phyloP scores from a whole-genome alignment of 2,329 filamentous ascomycete species.

The Eutypella sp. region DNA sequence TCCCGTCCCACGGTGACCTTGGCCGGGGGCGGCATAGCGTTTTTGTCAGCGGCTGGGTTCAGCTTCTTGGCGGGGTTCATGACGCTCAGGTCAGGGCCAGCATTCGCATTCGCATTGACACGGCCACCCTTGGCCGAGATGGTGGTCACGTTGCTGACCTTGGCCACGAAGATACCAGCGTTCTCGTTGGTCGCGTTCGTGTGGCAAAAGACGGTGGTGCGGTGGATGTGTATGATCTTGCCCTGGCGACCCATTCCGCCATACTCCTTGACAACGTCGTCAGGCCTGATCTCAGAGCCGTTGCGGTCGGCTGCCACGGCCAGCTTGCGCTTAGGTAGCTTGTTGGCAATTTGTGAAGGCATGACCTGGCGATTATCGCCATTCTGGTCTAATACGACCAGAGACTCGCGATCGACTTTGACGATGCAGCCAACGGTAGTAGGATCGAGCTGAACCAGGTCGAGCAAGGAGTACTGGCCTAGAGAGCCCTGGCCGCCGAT shows the following conservation, averaged over 20 bases:
- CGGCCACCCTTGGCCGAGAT: constrained; percentile 92
- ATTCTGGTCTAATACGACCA: constrained; percentile 87
- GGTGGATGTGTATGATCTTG: constrained; percentile 88
- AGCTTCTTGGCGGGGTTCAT: constrained; percentile 90
- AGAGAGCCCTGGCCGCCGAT: constrained; percentile 78
- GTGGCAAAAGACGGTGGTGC: constrained; percentile 86
- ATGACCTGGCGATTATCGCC: constrained; percentile 76
- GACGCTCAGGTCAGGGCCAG: constrained; percentile 74
- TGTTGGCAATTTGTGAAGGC: constrained; percentile 88
- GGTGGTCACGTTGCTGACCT: constrained; percentile 79
- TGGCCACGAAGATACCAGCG: constrained; percentile 81
- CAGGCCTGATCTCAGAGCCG: constrained; percentile 84
- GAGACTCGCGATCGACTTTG: constrained; percentile 89
- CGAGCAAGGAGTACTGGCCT: constrained; percentile 88
- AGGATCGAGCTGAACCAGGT: constrained; percentile 89
- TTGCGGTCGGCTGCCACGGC: constrained; percentile 90
- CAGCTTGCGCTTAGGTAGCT: constrained; percentile 73
- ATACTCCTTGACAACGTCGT: constrained; percentile 88
- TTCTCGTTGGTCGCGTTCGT: constrained; percentile 82
- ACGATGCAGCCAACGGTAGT: constrained; percentile 90
- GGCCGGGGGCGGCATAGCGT: constrained; percentile 61
- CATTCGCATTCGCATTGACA: constrained; percentile 54
- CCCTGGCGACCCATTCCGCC: constrained; percentile 81
- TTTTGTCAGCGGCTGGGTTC: constrained; percentile 52
- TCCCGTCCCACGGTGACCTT: constrained; percentile 73